Evolutionary conservation across 495 filamentous ascomycete species (phyloP).

Genomic region (Podospora australis): DNA sequence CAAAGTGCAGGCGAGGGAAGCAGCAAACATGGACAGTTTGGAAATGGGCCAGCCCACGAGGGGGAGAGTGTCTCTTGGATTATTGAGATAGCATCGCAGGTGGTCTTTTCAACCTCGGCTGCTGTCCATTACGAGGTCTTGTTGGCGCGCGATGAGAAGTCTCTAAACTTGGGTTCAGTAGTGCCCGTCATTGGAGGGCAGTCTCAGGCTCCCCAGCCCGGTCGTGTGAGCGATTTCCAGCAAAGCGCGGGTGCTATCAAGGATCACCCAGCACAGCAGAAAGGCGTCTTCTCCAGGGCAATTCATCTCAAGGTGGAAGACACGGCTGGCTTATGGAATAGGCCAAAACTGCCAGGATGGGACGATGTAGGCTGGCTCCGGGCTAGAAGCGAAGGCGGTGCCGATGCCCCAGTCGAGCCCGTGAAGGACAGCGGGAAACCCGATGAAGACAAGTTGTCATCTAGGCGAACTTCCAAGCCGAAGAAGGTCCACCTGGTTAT

Average conservation of each 20-base stretch:
- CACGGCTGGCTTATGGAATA: constrained; percentile 85
- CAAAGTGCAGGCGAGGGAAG: constrained; percentile 27
- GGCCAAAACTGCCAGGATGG: constrained; percentile 67
- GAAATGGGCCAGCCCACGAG: constrained; percentile 27
- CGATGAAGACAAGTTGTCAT: constrained; percentile 8
- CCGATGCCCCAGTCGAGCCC: constrained; percentile 16
- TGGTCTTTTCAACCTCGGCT: constrained; percentile 82
- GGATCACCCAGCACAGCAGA: constrained; percentile 43
- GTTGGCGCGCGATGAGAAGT: constrained; percentile 78
- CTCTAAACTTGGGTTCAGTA: constrained; percentile 58
- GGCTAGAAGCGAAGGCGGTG: constrained; percentile 21
- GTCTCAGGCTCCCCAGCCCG: constrained; percentile 45
- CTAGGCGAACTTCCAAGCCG: constrained; percentile 28
- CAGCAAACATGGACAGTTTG: constrained; percentile 30
- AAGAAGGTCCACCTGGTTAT: constrained; percentile 88
- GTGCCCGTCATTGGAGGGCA: constrained; percentile 40
- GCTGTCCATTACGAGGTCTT: constrained; percentile 87
- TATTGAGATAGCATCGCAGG: constrained; percentile 84
- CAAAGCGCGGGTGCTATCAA: constrained; percentile 42
- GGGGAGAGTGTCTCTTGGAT: constrained; percentile 70
- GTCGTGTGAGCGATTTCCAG: constrained; percentile 66
- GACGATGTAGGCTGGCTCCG: constrained; percentile 34
- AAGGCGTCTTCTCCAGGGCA: constrained; percentile 73
- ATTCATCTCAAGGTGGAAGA: constrained; percentile 75
- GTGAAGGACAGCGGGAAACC: not conserved